Evolutionary conservation across 495 filamentous ascomycete species (phyloP).

Genomic region (Patellaria atrata): DNA sequence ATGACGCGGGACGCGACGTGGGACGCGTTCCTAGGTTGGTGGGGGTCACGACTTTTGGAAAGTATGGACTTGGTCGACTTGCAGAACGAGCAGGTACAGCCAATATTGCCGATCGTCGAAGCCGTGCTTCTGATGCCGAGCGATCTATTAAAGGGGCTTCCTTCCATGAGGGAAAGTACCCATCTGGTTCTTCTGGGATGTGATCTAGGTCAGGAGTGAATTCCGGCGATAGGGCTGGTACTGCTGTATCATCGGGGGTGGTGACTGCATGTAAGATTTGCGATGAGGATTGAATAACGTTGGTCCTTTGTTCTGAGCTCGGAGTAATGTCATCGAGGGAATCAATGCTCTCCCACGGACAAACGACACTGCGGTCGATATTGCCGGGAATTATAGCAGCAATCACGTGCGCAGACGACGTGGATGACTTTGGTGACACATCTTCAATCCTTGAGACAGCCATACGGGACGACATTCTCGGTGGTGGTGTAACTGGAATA

Average conservation of each 20-base stretch:
- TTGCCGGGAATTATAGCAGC: too few species aligned
- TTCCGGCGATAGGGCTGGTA: slow-evolving; percentile 29
- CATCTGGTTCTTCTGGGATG: slow-evolving; percentile 64
- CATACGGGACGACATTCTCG: slow-evolving; percentile 15
- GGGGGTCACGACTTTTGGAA: slow-evolving; percentile 8
- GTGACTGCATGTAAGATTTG: slow-evolving; percentile 32
- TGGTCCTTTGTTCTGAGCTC: background rate
- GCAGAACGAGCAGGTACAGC: slow-evolving; percentile 8
- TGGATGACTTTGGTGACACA: background rate
- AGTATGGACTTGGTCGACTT: slow-evolving; percentile 8
- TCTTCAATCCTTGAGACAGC: slow-evolving; percentile 11
- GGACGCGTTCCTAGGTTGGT: too few species aligned
- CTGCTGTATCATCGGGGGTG: slow-evolving; percentile 37
- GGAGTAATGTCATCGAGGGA: background rate
- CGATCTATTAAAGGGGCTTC: background rate
- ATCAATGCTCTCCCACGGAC: background rate
- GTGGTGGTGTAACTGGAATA: slow-evolving; percentile 13
- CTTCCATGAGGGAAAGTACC: slow-evolving; percentile 12
- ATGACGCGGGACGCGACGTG: slow-evolving; percentile 17
- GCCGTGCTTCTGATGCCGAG: background rate
- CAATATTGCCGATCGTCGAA: background rate
- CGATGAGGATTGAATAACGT: background rate
- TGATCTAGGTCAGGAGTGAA: slow-evolving; percentile 41
- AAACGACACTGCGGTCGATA: too few species aligned
- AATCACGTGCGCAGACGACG: background rate